Evolutionary conservation across 306 rosid species (phyloP).

Genomic region (Cucurbita argyrosperma): DNA sequence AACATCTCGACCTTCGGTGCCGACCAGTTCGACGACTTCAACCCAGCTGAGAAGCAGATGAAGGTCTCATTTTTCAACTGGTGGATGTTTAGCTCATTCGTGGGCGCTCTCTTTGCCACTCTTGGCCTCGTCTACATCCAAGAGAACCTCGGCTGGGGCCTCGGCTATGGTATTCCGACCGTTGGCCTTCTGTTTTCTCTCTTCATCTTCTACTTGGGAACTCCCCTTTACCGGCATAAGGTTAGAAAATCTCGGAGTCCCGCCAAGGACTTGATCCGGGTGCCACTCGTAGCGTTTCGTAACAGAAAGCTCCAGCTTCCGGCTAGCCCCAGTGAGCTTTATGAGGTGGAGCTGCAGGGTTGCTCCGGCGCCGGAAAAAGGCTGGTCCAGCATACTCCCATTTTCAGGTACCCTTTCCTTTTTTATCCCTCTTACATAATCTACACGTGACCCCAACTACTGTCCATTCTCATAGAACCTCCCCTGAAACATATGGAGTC

Average conservation of each 20-base stretch:
- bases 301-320: constrained; percentile 44
- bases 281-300: constrained; percentile 28
- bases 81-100: constrained; percentile 58
- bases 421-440: background rate
- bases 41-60: constrained; percentile 26
- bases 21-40: constrained; percentile 66
- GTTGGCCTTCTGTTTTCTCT: constrained; percentile 34
- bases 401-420: constrained; percentile 30
- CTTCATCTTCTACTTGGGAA: constrained; percentile 34
- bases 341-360: constrained; percentile 34
- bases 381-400: constrained; percentile 37
- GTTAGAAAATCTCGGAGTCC: constrained; percentile 24
- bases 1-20: constrained; percentile 70
- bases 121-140: constrained; percentile 56
- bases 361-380: constrained; percentile 19
- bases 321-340: constrained; percentile 25
- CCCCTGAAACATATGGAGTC: too few species aligned
- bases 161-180: constrained; percentile 52
- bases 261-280: constrained; percentile 23
- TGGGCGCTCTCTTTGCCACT: constrained; percentile 46
- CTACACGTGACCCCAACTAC: too few species aligned
- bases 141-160: constrained; percentile 69
- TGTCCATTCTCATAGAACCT: too few species aligned
- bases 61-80: constrained; percentile 75
- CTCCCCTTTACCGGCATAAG: constrained; percentile 62